Conservation (phyloP, 2,329 filamentous ascomycete genomes). For the Aspergillus bombycis region DNA sequence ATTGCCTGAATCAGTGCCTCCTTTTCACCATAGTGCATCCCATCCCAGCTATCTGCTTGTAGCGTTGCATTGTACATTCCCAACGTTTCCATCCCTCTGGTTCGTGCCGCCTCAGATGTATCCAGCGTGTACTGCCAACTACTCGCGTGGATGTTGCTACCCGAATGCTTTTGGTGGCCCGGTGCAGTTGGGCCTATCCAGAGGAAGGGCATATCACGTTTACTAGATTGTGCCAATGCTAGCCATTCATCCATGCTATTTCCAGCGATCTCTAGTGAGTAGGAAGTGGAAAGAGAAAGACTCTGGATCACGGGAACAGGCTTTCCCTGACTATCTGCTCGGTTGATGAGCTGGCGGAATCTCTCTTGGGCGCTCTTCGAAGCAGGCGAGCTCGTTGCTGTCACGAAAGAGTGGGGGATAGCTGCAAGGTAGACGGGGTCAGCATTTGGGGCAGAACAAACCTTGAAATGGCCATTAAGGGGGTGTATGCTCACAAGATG, state of each 20-base stretch:
- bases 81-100: conserved; percentile 44
- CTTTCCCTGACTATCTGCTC: conserved; percentile 37
- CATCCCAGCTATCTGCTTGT: conserved; percentile 44
- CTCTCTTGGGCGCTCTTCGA: conserved; percentile 27
- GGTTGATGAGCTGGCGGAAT: conserved; percentile 36
- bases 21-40: conserved; percentile 41
- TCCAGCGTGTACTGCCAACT: conserved; percentile 46
- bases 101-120: conserved; percentile 35
- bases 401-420: conserved; percentile 42
- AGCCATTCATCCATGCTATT: conserved; percentile 47
- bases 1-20: conserved; percentile 48
- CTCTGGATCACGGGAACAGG: conserved; percentile 47
- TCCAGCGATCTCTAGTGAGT: conserved; percentile 33
- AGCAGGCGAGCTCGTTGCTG: conserved; percentile 35
- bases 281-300: conserved; percentile 36
- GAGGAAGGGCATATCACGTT: conserved; percentile 46
- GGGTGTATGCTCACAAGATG: conserved; percentile 22
- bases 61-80: conserved; percentile 50
- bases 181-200: conserved; percentile 47
- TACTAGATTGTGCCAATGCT: conserved; percentile 35
- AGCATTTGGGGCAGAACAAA: not conserved
- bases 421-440: conserved; percentile 27
- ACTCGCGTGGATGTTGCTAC: conserved; percentile 34
- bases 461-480: not conserved
- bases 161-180: conserved; percentile 37